Evolutionary conservation across 1,284 basidiomycete genomes (phyloP), one percentile per base, ranked within the genome.

Genomic region (Sanghuangporus weigelae): DNA sequence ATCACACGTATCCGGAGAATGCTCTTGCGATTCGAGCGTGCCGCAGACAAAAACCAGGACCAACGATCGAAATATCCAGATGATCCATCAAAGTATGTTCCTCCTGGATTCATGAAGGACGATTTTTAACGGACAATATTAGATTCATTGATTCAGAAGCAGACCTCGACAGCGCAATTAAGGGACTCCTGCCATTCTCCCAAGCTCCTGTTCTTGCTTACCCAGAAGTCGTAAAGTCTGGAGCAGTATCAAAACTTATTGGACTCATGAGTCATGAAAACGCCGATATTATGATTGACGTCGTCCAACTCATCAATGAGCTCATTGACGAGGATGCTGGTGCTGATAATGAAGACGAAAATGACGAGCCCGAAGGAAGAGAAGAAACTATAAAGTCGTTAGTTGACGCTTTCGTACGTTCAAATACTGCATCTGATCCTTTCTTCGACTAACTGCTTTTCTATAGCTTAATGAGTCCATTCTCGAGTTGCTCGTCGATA

Each of bases 131-230:
- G 63, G 23, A 54, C 53, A 23, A 42, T n/a, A 2, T 4, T 39
- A 96, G 96, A 74, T 99, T 99, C 79, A 97, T 99, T 71, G 95
- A 98, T 71, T 99, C 97, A 0, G 97, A 99, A 79, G 92, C 93
- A 31, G 95, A 98, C 71, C 83, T 99, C 7, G 94, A 99, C 70
- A 79, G 81, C 59, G 85, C 93, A 14, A 84, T 99, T 66, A 95
- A 96, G 72, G 83, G 91, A 2, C 79, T 98, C 58, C 78, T 95
- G 6, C 88, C 96, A 1, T 81, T 99, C n/a, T 93, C 97, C 0
- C 95, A 98, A 71, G 85, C 85, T 14, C 93, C 95, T 0, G 78
- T 81, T 3, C 74, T 93, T 7, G 90, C 94, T 67, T 99, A 98
- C 73, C 90, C 94, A 4, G 95, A 98, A 73, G 81, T 98, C 48